Percentiles rank a stretch among this genome's conserved stretches.
phyloP scores from a whole-genome alignment of 192 early-diverging fungal genomes.

The Umbelopsis vinacea region DNA sequence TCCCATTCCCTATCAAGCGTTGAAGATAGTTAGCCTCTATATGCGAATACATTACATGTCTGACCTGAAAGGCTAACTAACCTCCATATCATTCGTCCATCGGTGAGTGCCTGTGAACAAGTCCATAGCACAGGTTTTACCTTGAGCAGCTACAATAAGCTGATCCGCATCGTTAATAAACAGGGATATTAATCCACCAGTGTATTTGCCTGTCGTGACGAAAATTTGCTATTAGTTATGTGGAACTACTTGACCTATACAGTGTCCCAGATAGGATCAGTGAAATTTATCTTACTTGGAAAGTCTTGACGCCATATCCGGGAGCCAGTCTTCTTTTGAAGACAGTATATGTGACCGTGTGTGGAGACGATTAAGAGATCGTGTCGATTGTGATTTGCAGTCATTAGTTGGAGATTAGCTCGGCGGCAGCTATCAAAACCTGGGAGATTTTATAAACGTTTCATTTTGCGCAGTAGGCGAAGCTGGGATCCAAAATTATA shows the following conservation, averaged over 20 bases:
- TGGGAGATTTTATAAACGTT: constrained; percentile 10
- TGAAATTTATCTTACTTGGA: neutral
- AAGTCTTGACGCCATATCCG: constrained; percentile 21
- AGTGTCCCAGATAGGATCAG: too few relatives aligned
- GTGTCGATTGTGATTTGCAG: neutral
- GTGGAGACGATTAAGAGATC: constrained; percentile 31
- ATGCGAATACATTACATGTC: neutral
- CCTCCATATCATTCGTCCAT: constrained; percentile 36
- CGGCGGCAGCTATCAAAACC: constrained; percentile 9
- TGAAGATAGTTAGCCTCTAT: neutral
- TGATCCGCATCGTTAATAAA: constrained; percentile 32
- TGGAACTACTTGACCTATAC: neutral
- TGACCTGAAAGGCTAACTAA: neutral
- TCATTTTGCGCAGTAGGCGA: too few relatives aligned
- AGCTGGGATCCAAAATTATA: too few relatives aligned
- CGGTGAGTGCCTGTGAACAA: constrained; percentile 24
- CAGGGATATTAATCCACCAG: constrained; percentile 22
- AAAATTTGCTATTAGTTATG: neutral
- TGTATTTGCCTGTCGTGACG: neutral
- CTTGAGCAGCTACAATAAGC: constrained; percentile 21
- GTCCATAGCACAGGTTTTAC: constrained; percentile 26
- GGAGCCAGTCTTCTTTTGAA: constrained; percentile 29
- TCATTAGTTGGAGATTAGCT: neutral
- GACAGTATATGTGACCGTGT: constrained; percentile 31
- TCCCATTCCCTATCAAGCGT: constrained; percentile 27